Evolutionary conservation across 495 filamentous ascomycete species (phyloP), one percentile per base, ranked within the genome.

Genomic region (Podospora didyma): DNA sequence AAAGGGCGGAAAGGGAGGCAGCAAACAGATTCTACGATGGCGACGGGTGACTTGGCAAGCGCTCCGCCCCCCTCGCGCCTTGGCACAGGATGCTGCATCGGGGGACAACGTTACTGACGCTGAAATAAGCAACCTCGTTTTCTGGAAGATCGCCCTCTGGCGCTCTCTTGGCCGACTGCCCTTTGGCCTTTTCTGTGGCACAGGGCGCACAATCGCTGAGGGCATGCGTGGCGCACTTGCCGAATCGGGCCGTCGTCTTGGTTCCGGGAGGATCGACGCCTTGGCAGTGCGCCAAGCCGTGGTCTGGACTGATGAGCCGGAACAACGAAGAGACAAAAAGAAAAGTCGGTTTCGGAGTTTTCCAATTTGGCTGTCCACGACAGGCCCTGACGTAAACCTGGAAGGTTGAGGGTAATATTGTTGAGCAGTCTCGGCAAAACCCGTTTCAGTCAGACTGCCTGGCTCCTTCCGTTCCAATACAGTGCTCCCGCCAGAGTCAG

Each of bases 231-330:
- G 39, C 12, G 39, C 39, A 48, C 24, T 48, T 56, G 45, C 53
- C 53, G 53, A 56, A 56, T 56, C 53, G 53, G 53, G 26, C 53
- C 53, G 53, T 39, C 17, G 53, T 56, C 53, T 39, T 37, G 53
- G 44, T 16, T 20, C 45, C 53, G 39, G 26, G 44, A 42, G 50
- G 50, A 56, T 56, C 23, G 26, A 41, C 45, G 45, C 46, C 53
- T 56, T 56, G 53, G 53, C 53, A 28, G 17, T 7, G 1, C 17
- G 53, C 53, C 53, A 56, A 56, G 53, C 3, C 46, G 14, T 37
- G 46, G 10, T 39, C 44, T 45, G 23, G 51, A 31, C 51, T 46
- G 39, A 31, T 31, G 26, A 31, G 26, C 26, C 39, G 14, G 39
- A 42, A 42, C 12, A 17, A 14, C 10, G 12, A 5, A 42, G 39